phyloP scores from a whole-genome alignment of 306 rosid genomes.

The Cucurbita argyrosperma region DNA sequence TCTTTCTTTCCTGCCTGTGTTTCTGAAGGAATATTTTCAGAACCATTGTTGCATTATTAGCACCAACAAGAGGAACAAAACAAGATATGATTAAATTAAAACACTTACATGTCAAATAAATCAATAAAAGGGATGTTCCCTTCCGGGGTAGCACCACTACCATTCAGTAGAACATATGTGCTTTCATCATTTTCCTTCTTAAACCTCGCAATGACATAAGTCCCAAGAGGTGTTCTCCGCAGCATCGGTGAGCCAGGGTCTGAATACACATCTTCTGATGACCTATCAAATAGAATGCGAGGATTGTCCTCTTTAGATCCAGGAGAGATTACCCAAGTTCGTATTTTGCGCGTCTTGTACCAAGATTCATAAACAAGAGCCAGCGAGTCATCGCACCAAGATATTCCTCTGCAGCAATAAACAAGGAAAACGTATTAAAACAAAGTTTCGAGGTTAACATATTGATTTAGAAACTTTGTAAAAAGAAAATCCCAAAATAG shows the following conservation, averaged over 20 bases:
- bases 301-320: conserved; percentile 52
- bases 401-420: conserved; percentile 58
- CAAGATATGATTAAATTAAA: background rate
- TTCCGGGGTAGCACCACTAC: conserved; percentile 84
- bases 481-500: background rate
- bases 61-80: background rate
- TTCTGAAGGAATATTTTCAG: conserved; percentile 53
- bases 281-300: conserved; percentile 76
- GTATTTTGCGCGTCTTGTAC: conserved; percentile 70
- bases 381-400: conserved; percentile 86
- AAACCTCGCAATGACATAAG: conserved; percentile 63
- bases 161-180: conserved; percentile 59
- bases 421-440: background rate
- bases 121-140: conserved; percentile 96
- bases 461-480: background rate
- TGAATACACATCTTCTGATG: conserved; percentile 94
- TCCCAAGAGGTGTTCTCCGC: conserved; percentile 81
- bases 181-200: conserved; percentile 52
- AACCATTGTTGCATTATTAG: conserved; percentile 12
- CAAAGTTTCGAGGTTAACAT: background rate
- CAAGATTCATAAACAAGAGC: conserved; percentile 94
- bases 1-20: conserved; percentile 72
- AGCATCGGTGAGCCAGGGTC: conserved; percentile 97
- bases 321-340: conserved; percentile 85
- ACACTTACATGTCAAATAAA: conserved; percentile 81